These are phyloP conservation scores for Zangia roseola DNA, from an alignment of 768 basidiomycete species.

Conservation along the genomic window DNA sequence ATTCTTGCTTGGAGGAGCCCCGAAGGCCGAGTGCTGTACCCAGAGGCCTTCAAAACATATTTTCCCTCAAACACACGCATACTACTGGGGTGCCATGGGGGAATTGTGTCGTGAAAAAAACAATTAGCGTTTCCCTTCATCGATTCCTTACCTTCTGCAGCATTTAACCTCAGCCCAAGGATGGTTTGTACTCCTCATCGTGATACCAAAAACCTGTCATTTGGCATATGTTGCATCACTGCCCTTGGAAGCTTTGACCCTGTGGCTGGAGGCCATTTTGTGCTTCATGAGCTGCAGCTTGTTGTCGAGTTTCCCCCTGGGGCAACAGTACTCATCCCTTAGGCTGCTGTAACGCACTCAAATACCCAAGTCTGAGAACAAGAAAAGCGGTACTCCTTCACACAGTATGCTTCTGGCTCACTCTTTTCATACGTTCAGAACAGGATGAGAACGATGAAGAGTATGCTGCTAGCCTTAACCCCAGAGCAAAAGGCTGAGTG, in stretches of 20 bases:
- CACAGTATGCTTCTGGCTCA: background rate
- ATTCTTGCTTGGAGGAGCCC: background rate
- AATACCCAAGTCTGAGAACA: background rate
- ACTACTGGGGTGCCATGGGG: too few relatives aligned
- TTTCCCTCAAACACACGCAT: background rate
- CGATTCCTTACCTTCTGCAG: background rate
- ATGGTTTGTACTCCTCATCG: background rate
- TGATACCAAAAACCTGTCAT: slow-evolving; percentile 2
- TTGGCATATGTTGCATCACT: slow-evolving; percentile 3
- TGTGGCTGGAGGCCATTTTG: background rate
- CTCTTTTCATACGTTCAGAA: slow-evolving; percentile 11
- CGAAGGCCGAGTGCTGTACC: too few relatives aligned
- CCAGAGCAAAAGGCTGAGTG: too few relatives aligned
- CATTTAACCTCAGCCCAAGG: background rate
- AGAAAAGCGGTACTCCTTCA: slow-evolving; percentile 3
- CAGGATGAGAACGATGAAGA: too few relatives aligned
- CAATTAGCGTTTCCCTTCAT: too few relatives aligned
- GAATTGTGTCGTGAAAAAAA: too few relatives aligned
- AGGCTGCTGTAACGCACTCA: background rate
- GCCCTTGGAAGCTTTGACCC: background rate
- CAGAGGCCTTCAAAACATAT: background rate
- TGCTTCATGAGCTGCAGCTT: background rate
- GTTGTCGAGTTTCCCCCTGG: slow-evolving; percentile 1
- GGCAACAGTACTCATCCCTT: background rate
- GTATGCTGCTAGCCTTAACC: too few relatives aligned